phyloP scores from a whole-genome alignment of 2,329 filamentous ascomycete species.

The Dactylella cylindrospora region DNA sequence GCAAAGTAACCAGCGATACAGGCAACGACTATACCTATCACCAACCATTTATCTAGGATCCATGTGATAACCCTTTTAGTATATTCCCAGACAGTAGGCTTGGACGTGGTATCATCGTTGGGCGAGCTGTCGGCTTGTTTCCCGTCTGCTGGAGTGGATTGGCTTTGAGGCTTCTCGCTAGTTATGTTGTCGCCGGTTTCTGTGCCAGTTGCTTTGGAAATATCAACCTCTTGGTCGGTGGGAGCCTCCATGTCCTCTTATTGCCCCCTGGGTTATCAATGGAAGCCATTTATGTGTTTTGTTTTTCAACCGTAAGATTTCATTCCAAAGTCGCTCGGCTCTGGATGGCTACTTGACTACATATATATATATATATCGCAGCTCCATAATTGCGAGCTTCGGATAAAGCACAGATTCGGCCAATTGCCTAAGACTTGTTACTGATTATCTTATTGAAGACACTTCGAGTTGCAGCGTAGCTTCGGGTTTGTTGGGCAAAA shows the following conservation, averaged over 20 bases:
- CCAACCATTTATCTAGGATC: constrained; percentile 64
- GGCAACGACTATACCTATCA: constrained; percentile 63
- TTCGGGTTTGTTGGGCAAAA: too few species aligned
- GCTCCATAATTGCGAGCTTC: too few species aligned
- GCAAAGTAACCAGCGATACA: constrained; percentile 51
- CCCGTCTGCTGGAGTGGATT: background rate
- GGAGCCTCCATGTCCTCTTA: background rate
- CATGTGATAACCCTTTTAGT: constrained; percentile 9
- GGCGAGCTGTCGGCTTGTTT: too few species aligned
- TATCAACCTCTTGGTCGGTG: background rate
- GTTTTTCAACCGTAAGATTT: too few species aligned
- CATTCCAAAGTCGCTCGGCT: too few species aligned
- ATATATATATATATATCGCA: too few species aligned
- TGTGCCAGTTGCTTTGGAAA: background rate
- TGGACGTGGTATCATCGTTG: background rate
- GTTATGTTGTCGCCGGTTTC: background rate
- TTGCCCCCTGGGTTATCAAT: background rate
- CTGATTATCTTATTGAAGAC: background rate
- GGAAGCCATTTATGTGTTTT: too few species aligned
- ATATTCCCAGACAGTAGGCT: background rate
- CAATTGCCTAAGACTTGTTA: constrained; percentile 37
- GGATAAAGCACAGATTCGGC: constrained; percentile 18
- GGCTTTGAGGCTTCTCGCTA: background rate
- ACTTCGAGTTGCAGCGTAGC: constrained; percentile 24
- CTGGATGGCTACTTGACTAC: too few species aligned